These are phyloP conservation scores for Sporisorium scitamineum DNA, from an alignment of 1,284 basidiomycete species.

Conservation along the genomic window DNA sequence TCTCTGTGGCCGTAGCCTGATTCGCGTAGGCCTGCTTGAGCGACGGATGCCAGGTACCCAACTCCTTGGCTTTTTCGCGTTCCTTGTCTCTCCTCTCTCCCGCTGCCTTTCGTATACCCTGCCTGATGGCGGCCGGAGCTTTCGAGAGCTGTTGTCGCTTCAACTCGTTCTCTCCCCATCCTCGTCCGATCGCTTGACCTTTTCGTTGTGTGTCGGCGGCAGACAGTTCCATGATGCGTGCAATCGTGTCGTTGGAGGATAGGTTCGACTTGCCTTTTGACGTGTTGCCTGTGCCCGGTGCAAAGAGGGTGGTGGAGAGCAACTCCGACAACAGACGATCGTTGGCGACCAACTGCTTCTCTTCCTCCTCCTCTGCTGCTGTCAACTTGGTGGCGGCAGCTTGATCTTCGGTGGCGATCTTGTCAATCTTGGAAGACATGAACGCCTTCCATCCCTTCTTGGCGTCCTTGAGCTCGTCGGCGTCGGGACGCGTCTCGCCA, in stretches of 20 bases:
- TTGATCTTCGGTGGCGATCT: constrained; percentile 37
- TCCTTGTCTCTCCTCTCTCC: constrained; percentile 62
- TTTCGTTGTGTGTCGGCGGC: constrained; percentile 44
- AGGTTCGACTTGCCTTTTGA: constrained; percentile 52
- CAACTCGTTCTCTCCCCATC: constrained; percentile 60
- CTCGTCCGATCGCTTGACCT: constrained; percentile 52
- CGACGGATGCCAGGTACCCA: constrained; percentile 63
- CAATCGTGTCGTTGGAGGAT: constrained; percentile 61
- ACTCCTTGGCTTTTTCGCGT: constrained; percentile 61
- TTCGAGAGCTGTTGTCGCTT: constrained; percentile 56
- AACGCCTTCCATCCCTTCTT: constrained; percentile 55
- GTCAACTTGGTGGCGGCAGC: constrained; percentile 8
- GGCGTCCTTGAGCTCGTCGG: constrained; percentile 28
- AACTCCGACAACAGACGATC: constrained; percentile 63
- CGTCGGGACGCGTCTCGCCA: constrained; percentile 26
- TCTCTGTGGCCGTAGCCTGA: constrained; percentile 55
- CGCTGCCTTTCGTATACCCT: constrained; percentile 58
- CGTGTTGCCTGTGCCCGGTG: constrained; percentile 54
- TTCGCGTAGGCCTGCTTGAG: constrained; percentile 50
- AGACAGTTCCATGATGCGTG: constrained; percentile 60
- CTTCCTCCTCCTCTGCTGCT: constrained; percentile 53
- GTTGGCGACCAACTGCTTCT: constrained; percentile 61
- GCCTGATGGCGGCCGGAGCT: constrained; percentile 59
- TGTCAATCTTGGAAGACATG: constrained; percentile 56
- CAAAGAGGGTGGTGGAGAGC: constrained; percentile 66